A percentile compares a stretch with the other conserved stretches of the same genome.
Conservation (phyloP, 352 stramenopile species). For the Plasmopara viticola region DNA sequence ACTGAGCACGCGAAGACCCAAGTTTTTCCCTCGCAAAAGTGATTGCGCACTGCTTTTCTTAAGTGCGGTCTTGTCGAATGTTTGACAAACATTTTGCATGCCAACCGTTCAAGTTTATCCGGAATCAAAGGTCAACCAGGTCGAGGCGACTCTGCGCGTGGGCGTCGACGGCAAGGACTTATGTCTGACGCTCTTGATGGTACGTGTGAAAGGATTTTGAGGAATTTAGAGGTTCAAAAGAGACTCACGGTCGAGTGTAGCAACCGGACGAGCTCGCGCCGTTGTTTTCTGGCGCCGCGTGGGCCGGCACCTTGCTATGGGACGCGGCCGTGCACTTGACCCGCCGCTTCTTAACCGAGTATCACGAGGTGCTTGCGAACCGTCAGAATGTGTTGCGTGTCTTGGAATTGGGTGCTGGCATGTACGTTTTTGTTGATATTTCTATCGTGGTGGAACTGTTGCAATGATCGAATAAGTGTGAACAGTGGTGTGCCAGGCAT, state of each 20-base stretch:
- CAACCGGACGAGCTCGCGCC: conserved; percentile 86
- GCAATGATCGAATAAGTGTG: background rate
- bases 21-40: background rate
- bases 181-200: conserved; percentile 56
- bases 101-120: conserved; percentile 38
- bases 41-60: background rate
- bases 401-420: conserved; percentile 78
- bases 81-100: background rate
- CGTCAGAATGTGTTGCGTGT: conserved; percentile 33
- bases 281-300: conserved; percentile 89
- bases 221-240: background rate
- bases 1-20: conserved; percentile 5
- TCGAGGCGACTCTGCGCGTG: conserved; percentile 55
- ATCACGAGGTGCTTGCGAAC: conserved; percentile 29
- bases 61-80: background rate
- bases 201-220: conserved; percentile 9
- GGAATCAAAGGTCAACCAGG: conserved; percentile 45
- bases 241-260: conserved; percentile 16
- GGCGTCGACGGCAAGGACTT: conserved; percentile 48
- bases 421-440: conserved; percentile 34
- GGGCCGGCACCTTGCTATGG: conserved; percentile 91
- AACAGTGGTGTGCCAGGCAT: conserved; percentile 88
- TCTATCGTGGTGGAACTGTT: background rate
- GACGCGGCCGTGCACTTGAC: conserved; percentile 70
- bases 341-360: conserved; percentile 45